These are phyloP conservation scores for Phytophthora aleatoria DNA, from an alignment of 352 stramenopile species.

Conservation along the genomic window DNA sequence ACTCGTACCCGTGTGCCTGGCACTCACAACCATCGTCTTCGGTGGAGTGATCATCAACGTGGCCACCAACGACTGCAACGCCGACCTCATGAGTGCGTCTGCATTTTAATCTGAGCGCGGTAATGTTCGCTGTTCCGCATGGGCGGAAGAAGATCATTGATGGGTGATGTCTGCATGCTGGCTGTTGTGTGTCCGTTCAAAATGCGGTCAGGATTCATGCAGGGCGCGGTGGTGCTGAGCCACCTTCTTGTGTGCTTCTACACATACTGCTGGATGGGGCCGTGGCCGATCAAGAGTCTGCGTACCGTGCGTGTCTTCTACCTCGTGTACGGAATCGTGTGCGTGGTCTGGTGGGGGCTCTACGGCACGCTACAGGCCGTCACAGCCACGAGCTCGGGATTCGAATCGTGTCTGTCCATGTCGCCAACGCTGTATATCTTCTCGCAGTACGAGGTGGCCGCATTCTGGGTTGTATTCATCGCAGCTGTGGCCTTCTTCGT, in stretches of 20 bases:
- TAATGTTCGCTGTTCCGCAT: slow-evolving; percentile 2
- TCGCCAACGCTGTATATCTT: slow-evolving; percentile 73
- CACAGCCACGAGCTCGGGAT: slow-evolving; percentile 61
- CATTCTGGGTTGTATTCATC: slow-evolving; percentile 69
- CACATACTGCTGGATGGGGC: slow-evolving; percentile 76
- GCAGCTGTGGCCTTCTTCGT: slow-evolving; percentile 52
- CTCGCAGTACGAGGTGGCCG: slow-evolving; percentile 69
- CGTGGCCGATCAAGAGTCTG: slow-evolving; percentile 55
- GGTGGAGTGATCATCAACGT: slow-evolving; percentile 78
- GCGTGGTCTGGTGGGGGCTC: slow-evolving; percentile 67
- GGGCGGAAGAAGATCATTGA: slow-evolving; percentile 10
- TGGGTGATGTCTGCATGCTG: slow-evolving; percentile 13
- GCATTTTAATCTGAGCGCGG: slow-evolving; percentile 1
- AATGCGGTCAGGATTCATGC: slow-evolving; percentile 50
- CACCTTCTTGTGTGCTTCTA: slow-evolving; percentile 73
- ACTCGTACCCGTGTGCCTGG: slow-evolving; percentile 58
- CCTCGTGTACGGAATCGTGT: slow-evolving; percentile 59
- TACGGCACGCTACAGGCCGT: slow-evolving; percentile 67
- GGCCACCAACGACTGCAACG: slow-evolving; percentile 66
- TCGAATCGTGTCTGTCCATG: slow-evolving; percentile 70
- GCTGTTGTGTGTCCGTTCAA: slow-evolving; percentile 11
- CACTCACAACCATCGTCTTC: slow-evolving; percentile 64
- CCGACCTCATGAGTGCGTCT: slow-evolving; percentile 62
- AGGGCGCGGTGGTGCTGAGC: slow-evolving; percentile 68
- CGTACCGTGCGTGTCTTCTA: slow-evolving; percentile 70